Percentiles rank a stretch among this genome's conserved stretches.
These are phyloP conservation scores for Fusarium hainanense DNA, from an alignment of 2,329 filamentous ascomycete genomes.

Conservation along the genomic window DNA sequence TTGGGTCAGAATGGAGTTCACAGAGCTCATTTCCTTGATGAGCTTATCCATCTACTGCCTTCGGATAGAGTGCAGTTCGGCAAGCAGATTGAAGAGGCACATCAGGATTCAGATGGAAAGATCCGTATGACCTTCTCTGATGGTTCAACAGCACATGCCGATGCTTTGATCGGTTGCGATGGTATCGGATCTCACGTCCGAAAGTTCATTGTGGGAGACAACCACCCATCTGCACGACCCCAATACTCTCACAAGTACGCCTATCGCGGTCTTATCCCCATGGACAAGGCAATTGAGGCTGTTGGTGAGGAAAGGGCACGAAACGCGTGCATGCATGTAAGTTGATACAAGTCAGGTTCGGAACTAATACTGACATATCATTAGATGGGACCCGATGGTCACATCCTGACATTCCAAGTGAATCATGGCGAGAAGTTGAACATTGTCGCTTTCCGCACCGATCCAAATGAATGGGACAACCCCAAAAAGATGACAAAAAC, in stretches of 20 bases:
- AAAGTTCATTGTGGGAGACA: conserved; percentile 59
- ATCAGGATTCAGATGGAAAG: conserved; percentile 39
- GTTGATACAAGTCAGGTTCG: background rate
- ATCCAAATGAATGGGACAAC: conserved; percentile 47
- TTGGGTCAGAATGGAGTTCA: conserved; percentile 50
- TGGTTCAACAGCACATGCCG: conserved; percentile 52
- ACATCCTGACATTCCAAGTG: conserved; percentile 69
- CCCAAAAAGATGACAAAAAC: conserved; percentile 28
- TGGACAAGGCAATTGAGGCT: conserved; percentile 63
- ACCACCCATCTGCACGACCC: conserved; percentile 52
- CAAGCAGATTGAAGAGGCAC: conserved; percentile 51
- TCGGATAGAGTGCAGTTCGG: conserved; percentile 47
- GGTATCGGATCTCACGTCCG: conserved; percentile 70
- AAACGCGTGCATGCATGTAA: conserved; percentile 47
- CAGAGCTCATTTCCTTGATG: conserved; percentile 54
- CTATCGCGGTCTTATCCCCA: conserved; percentile 60
- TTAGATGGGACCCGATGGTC: conserved; percentile 59
- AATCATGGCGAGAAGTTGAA: conserved; percentile 66
- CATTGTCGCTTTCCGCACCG: conserved; percentile 59
- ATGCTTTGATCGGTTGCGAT: conserved; percentile 68
- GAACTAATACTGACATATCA: background rate
- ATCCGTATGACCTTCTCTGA: conserved; percentile 53
- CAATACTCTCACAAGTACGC: conserved; percentile 67
- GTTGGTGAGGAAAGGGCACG: conserved; percentile 55
- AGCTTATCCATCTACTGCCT: conserved; percentile 54